Percentiles rank a stretch among this genome's conserved stretches.
Evolutionary conservation across 1,139 yeast species (phyloP).

Genomic region (Yamadazyma membranifaciens): DNA sequence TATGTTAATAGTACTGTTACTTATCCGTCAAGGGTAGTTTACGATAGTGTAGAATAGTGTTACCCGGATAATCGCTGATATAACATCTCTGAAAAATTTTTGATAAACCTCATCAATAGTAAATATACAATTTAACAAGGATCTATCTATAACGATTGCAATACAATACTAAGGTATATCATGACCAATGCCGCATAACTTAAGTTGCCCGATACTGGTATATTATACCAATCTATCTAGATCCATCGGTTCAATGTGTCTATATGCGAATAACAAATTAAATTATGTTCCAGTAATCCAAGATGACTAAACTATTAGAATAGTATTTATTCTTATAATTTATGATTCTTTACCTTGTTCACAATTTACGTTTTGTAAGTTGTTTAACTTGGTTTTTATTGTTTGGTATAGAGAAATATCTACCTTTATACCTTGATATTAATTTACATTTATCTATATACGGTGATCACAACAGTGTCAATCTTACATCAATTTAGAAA

Average conservation of each 20-base stretch:
- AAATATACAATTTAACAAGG: too few relatives aligned
- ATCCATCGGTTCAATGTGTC: slow-evolving; percentile 53
- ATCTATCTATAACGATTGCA: too few relatives aligned
- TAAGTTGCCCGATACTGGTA: slow-evolving; percentile 43
- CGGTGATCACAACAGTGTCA: not conserved
- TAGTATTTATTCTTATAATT: slow-evolving; percentile 1
- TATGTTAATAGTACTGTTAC: too few relatives aligned
- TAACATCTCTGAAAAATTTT: too few relatives aligned
- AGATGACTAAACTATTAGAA: not conserved
- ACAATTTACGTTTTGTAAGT: slow-evolving; percentile 1
- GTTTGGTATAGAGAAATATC: slow-evolving; percentile 4
- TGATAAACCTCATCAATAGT: not conserved
- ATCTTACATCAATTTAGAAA: slow-evolving; percentile 12
- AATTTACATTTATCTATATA: slow-evolving; percentile 7
- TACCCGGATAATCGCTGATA: too few relatives aligned
- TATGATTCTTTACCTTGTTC: slow-evolving; percentile 2
- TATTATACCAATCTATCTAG: slow-evolving; percentile 7
- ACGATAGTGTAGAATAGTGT: too few relatives aligned
- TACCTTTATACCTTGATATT: slow-evolving; percentile 4
- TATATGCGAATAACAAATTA: slow-evolving; percentile 41
- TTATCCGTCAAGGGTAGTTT: too few relatives aligned
- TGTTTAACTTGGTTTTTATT: not conserved
- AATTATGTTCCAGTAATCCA: slow-evolving; percentile 1
- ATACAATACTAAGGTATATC: not conserved
- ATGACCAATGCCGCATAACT: slow-evolving; percentile 34